A percentile compares a stretch with the other conserved stretches of the same genome.
These are phyloP conservation scores for Lachnellula occidentalis DNA, from an alignment of 2,329 filamentous ascomycete genomes.

Conservation along the genomic window DNA sequence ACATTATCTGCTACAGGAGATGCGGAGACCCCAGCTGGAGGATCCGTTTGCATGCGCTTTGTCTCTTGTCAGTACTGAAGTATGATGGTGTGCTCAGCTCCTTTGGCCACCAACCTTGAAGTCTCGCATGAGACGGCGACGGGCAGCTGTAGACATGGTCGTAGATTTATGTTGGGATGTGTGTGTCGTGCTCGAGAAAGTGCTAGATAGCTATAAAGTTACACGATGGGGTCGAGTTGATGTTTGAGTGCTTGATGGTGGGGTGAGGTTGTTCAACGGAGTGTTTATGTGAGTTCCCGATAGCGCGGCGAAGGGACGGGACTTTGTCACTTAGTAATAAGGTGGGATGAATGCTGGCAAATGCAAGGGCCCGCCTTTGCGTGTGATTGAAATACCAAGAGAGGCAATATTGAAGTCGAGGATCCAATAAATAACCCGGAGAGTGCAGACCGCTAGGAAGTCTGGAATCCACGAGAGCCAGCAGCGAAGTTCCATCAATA, in stretches of 20 bases:
- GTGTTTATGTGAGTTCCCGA: constrained; percentile 14
- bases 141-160: constrained; percentile 84
- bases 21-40: constrained; percentile 91
- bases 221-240: too few species aligned
- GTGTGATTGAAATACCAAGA: not conserved
- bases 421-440: not conserved
- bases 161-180: not conserved
- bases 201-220: not conserved
- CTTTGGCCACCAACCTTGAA: constrained; percentile 71
- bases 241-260: too few species aligned
- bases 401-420: not conserved
- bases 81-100: constrained; percentile 13
- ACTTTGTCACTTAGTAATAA: not conserved
- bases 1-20: constrained; percentile 95
- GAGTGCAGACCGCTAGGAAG: not conserved
- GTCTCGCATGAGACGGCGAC: constrained; percentile 96
- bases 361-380: constrained; percentile 1
- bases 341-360: not conserved
- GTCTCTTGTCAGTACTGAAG: constrained; percentile 14
- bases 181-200: not conserved
- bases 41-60: constrained; percentile 98
- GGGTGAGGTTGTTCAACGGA: constrained; percentile 4
- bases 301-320: not conserved
- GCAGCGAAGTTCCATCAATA: not conserved
- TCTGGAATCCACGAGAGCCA: not conserved